phyloP scores from a whole-genome alignment of 2,329 filamentous ascomycete genomes.

The Biscogniauxia marginata region DNA sequence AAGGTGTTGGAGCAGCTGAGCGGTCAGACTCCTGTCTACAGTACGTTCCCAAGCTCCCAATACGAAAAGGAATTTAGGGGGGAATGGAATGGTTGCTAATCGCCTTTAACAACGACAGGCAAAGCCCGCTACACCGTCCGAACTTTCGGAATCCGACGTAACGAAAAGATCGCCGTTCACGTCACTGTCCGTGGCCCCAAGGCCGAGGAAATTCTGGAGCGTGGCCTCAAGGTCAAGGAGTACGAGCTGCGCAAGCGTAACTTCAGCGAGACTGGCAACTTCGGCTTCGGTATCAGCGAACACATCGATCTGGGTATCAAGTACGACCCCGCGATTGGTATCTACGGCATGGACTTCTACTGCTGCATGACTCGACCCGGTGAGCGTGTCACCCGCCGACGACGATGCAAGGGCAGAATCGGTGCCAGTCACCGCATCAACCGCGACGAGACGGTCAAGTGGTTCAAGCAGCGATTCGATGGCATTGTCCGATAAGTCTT shows the following conservation, averaged over 20 bases:
- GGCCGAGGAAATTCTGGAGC: constrained; percentile 99
- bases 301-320: constrained; percentile 99
- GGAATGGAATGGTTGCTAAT: constrained; percentile 16
- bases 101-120: constrained; percentile 53
- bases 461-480: constrained; percentile 90
- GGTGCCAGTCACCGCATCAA: constrained; percentile 90
- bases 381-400: constrained; percentile 95
- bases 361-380: constrained; percentile 99
- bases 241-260: constrained; percentile 99
- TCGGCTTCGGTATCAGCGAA: constrained; percentile 99
- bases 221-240: constrained; percentile 99
- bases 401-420: constrained; percentile 83
- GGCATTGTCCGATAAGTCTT: constrained; percentile 92
- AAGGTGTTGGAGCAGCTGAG: constrained; percentile 99
- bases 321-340: constrained; percentile 97
- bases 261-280: constrained; percentile 99
- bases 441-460: constrained; percentile 94
- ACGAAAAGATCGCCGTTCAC: constrained; percentile 99
- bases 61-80: neutral
- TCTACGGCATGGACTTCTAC: constrained; percentile 99
- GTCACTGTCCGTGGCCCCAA: constrained; percentile 98
- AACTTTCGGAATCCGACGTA: constrained; percentile 99
- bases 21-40: constrained; percentile 99
- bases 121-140: constrained; percentile 99
- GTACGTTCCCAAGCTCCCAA: constrained; percentile 50